These are phyloP conservation scores for Canavalia gladiata DNA, from an alignment of 306 rosid genomes.

Conservation along the genomic window DNA sequence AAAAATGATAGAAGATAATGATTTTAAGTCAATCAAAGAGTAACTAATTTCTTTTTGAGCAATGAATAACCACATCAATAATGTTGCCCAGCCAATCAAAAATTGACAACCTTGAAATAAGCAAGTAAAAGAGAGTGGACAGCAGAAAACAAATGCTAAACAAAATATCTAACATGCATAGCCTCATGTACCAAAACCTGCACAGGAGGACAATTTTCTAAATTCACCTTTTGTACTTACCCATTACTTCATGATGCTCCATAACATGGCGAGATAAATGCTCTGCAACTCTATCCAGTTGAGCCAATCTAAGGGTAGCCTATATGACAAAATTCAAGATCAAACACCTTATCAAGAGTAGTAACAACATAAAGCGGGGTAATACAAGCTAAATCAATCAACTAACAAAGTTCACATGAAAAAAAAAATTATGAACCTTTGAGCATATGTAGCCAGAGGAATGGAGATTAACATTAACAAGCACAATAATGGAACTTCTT, in stretches of 20 bases:
- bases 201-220: conserved; percentile 40
- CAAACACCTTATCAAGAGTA: conserved; percentile 43
- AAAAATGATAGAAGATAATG: conserved; percentile 38
- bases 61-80: conserved; percentile 1
- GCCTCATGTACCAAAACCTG: conserved; percentile 23
- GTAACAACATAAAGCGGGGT: conserved; percentile 26
- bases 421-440: conserved; percentile 7
- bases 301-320: conserved; percentile 93
- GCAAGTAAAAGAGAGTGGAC: conserved; percentile 29
- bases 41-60: conserved; percentile 19
- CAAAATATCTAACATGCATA: conserved; percentile 40
- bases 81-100: not conserved
- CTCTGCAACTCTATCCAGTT: conserved; percentile 94
- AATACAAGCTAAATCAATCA: conserved; percentile 37
- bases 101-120: conserved; percentile 34
- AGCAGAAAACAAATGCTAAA: conserved; percentile 39
- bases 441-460: conserved; percentile 19
- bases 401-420: conserved; percentile 29
- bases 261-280: conserved; percentile 86
- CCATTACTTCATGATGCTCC: conserved; percentile 99
- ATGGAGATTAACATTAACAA: conserved; percentile 1
- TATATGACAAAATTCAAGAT: conserved; percentile 50
- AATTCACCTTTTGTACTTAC: conserved; percentile 64
- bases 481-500: not conserved
- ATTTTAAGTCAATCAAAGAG: conserved; percentile 36